phyloP scores from a whole-genome alignment of 164 flowering plant species.

The Chimonanthus salicifolius region DNA sequence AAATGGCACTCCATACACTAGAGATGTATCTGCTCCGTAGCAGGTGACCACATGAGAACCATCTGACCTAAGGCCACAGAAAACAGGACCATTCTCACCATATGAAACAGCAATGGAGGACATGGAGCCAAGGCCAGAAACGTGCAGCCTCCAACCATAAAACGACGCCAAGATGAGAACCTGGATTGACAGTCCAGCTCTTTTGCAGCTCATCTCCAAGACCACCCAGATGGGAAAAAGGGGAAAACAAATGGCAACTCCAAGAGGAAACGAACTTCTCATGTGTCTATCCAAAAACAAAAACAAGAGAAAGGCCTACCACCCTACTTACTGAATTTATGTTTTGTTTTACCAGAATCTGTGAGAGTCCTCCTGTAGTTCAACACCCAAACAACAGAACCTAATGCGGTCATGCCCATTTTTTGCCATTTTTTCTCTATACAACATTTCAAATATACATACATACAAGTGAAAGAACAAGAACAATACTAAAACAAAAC shows the following conservation, averaged over 20 bases:
- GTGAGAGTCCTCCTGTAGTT: not conserved
- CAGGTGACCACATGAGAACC: constrained; percentile 77
- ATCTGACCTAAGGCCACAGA: constrained; percentile 79
- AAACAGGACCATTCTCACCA: constrained; percentile 85
- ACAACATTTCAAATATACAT: too few species aligned
- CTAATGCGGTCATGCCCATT: not conserved
- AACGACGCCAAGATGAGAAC: constrained; percentile 26
- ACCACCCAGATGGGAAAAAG: constrained; percentile 21
- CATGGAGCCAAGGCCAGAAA: constrained; percentile 80
- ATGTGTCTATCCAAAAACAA: not conserved
- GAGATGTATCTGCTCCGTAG: constrained; percentile 77
- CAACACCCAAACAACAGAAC: constrained; percentile 8
- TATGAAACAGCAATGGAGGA: constrained; percentile 85
- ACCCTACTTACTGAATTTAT: not conserved
- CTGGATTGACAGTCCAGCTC: constrained; percentile 23
- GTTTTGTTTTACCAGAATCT: not conserved
- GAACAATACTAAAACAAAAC: not conserved
- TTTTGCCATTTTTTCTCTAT: too few species aligned
- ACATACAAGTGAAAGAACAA: not conserved
- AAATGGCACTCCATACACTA: constrained; percentile 63
- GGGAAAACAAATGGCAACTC: not conserved
- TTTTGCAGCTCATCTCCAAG: constrained; percentile 24
- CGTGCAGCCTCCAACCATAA: constrained; percentile 31
- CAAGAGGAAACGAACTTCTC: not conserved
- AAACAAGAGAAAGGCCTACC: not conserved